Base-by-base conservation (phyloP, 169 alveolate species). In the Plasmodium fragile region DNA sequence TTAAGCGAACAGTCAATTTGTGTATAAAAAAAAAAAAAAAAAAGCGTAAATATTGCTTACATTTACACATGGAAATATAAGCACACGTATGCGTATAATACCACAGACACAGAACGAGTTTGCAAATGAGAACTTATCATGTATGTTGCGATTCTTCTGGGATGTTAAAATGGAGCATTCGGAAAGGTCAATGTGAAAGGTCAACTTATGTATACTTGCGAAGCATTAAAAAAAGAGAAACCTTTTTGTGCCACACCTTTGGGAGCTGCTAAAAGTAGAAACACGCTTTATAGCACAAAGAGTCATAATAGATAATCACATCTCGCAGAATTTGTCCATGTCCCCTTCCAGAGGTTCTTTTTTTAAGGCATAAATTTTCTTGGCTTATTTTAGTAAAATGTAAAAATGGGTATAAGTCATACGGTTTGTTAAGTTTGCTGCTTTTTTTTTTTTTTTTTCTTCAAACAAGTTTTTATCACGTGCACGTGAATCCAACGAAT, bases 81-180 rank as follows among this genome's bases (percentile, higher is more conserved):
- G 22, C 59, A 16, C 71, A 81, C 55, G 28, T 55, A 81, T 16
- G 70, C 81, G 70, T 22, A 36, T 53, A 41, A 82, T 22, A 65
- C 11, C 39, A 82, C 36, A 82, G 69, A 82, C 55, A 65, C 34
- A 81, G 25, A 81, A 34, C 72, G 45, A 45, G 13, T 52, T 65
- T 65, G 73, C 45, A 82, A 36, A 34, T 32, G 49, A 41, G 36
- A 18, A 70, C 49, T 34, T 82, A 32, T 69, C 18, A 69, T 13
- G 32, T 71, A 65, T 30, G 34, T 69, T 82, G 16, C 34, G 52
- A 82, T 52, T 65, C 52, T 52, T 82, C 71, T n/a, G 43, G 92
- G 92, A 82, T 32, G 72, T 59, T 65, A 30, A 34, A 55, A 55
- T 55, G 22, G 72, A 16, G 30, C 30, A 11, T 22, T 55, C 36